Conservation (phyloP, 2,329 filamentous ascomycete genomes). For the Botryotinia calthae region DNA sequence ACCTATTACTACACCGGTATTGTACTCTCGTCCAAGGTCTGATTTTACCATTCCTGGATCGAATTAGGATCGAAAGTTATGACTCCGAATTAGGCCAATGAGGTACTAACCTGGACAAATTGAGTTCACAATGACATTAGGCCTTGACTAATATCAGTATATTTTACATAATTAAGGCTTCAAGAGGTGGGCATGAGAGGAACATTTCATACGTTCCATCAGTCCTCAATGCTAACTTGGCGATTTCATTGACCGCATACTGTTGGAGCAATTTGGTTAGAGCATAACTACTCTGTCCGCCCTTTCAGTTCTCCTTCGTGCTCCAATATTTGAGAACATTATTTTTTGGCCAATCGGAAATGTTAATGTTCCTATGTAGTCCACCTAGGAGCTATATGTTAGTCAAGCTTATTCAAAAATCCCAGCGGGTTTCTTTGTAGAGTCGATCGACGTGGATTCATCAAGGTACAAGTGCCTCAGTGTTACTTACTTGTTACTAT, state of each 20-base stretch:
- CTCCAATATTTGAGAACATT: conserved; percentile 29
- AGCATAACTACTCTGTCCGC: conserved; percentile 26
- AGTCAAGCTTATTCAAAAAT: not conserved
- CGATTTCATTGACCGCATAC: conserved; percentile 33
- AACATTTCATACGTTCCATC: conserved; percentile 26
- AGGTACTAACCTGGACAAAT: conserved; percentile 29
- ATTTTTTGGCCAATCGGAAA: conserved; percentile 29
- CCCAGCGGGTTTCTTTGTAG: not conserved
- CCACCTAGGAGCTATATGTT: not conserved
- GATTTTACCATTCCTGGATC: conserved; percentile 30
- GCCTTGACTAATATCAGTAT: conserved; percentile 19
- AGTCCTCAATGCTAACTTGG: conserved; percentile 26
- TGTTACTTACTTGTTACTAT: conserved; percentile 31
- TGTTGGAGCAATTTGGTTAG: conserved; percentile 34
- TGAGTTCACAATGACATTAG: conserved; percentile 30
- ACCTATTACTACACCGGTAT: conserved; percentile 24
- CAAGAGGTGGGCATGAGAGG: not conserved
- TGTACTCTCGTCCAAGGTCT: conserved; percentile 30
- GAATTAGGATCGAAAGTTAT: conserved; percentile 1
- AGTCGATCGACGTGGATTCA: not conserved
- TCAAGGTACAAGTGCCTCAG: not conserved
- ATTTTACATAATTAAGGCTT: not conserved
- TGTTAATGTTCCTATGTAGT: conserved; percentile 12
- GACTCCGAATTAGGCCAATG: not conserved
- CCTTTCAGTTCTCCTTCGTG: conserved; percentile 28